Evolutionary conservation across 768 basidiomycete genomes (phyloP).

Genomic region (Agrocybe praecox): DNA sequence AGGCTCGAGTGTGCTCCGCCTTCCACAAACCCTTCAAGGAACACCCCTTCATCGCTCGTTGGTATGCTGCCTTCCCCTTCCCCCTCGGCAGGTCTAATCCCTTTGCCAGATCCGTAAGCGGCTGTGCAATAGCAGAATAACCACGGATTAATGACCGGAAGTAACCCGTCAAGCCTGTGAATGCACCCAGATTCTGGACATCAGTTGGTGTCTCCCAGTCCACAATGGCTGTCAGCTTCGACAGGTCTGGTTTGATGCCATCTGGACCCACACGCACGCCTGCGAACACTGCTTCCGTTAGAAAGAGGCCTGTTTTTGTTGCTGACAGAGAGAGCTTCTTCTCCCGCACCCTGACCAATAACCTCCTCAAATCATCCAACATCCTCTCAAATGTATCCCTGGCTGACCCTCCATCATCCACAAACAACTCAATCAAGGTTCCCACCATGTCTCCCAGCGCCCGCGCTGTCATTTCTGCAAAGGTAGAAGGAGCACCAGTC

Average conservation of each 20-base stretch:
- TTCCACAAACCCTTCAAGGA: conserved; percentile 7
- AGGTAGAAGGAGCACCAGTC: conserved; percentile 36
- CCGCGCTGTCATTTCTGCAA: conserved; percentile 26
- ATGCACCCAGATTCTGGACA: not conserved
- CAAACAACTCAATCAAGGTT: conserved; percentile 32
- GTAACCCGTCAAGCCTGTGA: conserved; percentile 1
- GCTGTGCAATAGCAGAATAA: not conserved
- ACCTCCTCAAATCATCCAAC: conserved; percentile 17
- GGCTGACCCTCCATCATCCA: conserved; percentile 36
- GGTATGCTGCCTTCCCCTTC: conserved; percentile 32
- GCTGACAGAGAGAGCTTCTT: conserved; percentile 35
- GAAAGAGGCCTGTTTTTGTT: conserved; percentile 34
- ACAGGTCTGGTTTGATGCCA: conserved; percentile 33
- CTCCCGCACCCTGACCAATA: conserved; percentile 27
- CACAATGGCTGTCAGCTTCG: conserved; percentile 5
- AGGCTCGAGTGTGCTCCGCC: conserved; percentile 18
- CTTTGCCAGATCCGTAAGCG: not conserved
- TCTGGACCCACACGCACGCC: conserved; percentile 29
- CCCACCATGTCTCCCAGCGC: conserved; percentile 25
- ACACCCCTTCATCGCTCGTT: conserved; percentile 18
- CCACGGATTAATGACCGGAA: conserved; percentile 1
- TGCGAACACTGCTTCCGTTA: conserved; percentile 35
- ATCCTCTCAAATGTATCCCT: conserved; percentile 30
- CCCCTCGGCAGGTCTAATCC: not conserved
- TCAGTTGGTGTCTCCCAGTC: conserved; percentile 4